A percentile compares a stretch with the other conserved stretches of the same genome.
phyloP scores from a whole-genome alignment of 2,329 filamentous ascomycete species.

The Chaetothyriales sp. region DNA sequence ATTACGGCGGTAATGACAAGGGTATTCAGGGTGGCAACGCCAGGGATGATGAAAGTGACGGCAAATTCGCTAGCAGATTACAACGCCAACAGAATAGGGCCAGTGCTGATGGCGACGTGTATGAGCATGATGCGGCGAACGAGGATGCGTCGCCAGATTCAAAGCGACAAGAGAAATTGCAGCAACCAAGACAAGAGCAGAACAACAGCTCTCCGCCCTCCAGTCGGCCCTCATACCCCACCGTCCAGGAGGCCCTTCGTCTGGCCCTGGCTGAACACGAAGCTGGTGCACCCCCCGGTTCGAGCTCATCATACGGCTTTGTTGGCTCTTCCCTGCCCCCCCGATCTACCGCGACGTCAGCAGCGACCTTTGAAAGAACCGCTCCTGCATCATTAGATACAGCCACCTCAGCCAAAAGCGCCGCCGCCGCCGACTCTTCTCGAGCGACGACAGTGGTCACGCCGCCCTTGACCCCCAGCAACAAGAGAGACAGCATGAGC shows the following conservation, averaged over 20 bases:
- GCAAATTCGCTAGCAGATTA: neutral
- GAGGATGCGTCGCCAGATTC: neutral
- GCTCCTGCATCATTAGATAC: neutral
- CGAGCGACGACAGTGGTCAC: neutral
- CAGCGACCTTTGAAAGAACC: constrained; percentile 31
- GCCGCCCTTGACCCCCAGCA: neutral
- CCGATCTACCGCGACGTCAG: constrained; percentile 98
- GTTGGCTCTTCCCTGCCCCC: constrained; percentile 98
- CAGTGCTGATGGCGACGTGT: neutral
- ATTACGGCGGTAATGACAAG: neutral
- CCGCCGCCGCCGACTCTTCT: neutral
- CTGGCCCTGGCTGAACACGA: neutral
- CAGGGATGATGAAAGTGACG: neutral
- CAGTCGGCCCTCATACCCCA: neutral
- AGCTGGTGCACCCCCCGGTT: neutral
- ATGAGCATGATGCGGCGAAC: neutral
- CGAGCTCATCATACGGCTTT: constrained; percentile 24
- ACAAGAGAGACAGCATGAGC: neutral
- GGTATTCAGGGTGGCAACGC: neutral
- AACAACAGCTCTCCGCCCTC: neutral
- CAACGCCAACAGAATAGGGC: neutral
- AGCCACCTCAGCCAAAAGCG: no score
- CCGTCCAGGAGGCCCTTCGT: neutral
- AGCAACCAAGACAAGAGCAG: neutral
- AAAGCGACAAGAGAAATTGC: neutral